Evolutionary conservation across 1,139 yeast species (phyloP), one percentile per base, ranked within the genome.

Genomic region (Sugiyamaella novakii): DNA sequence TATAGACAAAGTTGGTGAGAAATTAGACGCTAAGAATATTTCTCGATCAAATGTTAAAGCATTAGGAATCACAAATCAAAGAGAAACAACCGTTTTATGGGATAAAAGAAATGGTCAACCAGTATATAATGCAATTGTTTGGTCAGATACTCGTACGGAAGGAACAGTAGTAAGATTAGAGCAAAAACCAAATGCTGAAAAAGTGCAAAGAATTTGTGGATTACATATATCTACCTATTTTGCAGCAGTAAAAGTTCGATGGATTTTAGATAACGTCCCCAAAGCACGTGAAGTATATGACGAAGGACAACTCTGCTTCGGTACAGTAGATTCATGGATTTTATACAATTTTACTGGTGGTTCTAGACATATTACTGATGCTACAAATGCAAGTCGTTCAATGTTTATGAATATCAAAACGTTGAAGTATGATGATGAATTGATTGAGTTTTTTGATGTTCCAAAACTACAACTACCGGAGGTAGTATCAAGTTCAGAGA

Each of bases 1-100:
- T 50, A 54, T 72, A 46, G 59, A 61, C 22, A 61, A 64, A 37
- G 74, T 72, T 10, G 66, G 63, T 24, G 55, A 56, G 41, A 61
- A 68, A 49, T 62, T 71, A 43, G 56, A 57, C 28, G 57, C 51
- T 10, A 62, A 63, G 52, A 65, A 65, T 36, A 61, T 68, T 47
- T 55, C 57, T 21, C 55, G 62, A 19, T 54, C 55, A 25, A 58
- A 60, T 45, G 68, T 72, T 47, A 63, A 64, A 54, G 72, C 68
- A 15, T 78, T 91, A 59, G 96, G 97, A 40, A 80, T 91, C 60
- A 94, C 97, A 53, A 91, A 89, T 71, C 94, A 91, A 92, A 81
- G 98, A 66, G 97, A 91, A 70, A 89, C 98, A 40, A 85, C 96
- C 27, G 79, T 91, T 51, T 84, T 91, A 46, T 91, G 97, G 97